Base-by-base conservation (phyloP, 1,284 basidiomycete species). In the Ustilago xerochloae region DNA sequence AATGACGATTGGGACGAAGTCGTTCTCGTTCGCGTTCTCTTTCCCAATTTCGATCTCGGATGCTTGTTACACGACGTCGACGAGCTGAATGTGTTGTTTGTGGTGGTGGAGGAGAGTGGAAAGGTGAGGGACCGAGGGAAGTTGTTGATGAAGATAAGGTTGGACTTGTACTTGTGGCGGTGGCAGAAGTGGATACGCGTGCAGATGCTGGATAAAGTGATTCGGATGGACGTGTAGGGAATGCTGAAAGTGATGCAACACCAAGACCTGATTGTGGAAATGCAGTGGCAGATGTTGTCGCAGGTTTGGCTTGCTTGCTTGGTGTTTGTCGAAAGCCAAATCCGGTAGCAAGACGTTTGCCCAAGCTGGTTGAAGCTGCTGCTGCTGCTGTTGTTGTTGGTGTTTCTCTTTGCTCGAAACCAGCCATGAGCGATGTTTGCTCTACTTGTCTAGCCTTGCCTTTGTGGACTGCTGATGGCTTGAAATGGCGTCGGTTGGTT, bases 1-100 rank as follows among this genome's bases (percentile, higher is more conserved):
- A 82, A 24, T 55, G 62, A 13, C 66, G 67, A 24, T 67, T 55
- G 18, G 63, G 60, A 22, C 57, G 30, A 9, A 55, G 50, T 22
- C 60, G 49, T 24, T 67, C 57, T n/a, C 70, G 43, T 36, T 73
- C 64, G 15, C 70, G 47, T 45, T 73, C 70, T 24, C 70, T 38
- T 26, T 73, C 70, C 70, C 70, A 73, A 22, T 63, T 57, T 4
- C 70, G 22, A 33, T 73, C 70, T 33, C 64, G 56, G 29, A 68
- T 64, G 54, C 70, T 73, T 2, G 64, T 73, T 24, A 73, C 70
- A 29, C 70, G 59, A 15, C 70, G 64, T 36, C 70, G 50, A 18
- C 49, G 61, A 22, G 54, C n/a, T n/a, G n/a, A n/a, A n/a, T n/a
- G n/a, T n/a, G n/a, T n/a, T n/a, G n/a, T n/a, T n/a, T n/a, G n/a